Base-by-base conservation (phyloP, 225 moss, liverwort and hornwort species). In the Ulota crispa region DNA sequence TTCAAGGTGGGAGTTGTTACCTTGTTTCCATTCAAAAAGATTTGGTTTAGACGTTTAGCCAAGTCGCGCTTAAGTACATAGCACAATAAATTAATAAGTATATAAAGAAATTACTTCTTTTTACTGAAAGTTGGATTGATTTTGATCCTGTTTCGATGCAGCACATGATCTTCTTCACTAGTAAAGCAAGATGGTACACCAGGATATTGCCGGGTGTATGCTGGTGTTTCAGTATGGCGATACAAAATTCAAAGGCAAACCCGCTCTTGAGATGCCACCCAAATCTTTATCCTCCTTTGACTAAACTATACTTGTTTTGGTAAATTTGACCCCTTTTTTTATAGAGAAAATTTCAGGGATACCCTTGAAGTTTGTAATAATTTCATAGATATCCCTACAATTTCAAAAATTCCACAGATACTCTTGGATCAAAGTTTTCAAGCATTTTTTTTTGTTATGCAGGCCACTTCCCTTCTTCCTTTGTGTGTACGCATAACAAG, bases 241-340 rank as follows among this genome's bases (percentile, higher is more conserved):
- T 43, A 82, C 80, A 3, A 96, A 83, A 78, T 93, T 96, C 37
- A 94, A 93, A 88, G 96, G 96, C 78, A 89, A 89, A 83, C 86
- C 87, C 31, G 86, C 90, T 21, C 81, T 86, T 45, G 83, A 85
- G 74, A 96, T 93, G 83, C 89, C 94, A 6, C 94, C 93, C 34
- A 85, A 96, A 43, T 96, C 96, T 24, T 77, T 96, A 23, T 94
- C 96, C 5, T 96, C 93, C 86, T 96, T 96, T 80, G 96, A 96
- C 20, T 88, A 90, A 56, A 96, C 96, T 24, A 74, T 83, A n/a
- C 93, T 91, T 69, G 88, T 92, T 39, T 78, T 89, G 37, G 93
- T 96, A 87, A 83, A 11, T 64, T 64, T 1, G 20, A 24, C 42
- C 11, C 39, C 56, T n/a, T 37, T 39, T 37, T 24, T 12, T 42